Conservation (phyloP, 2,329 filamentous ascomycete species). For the Neopestalotiopsis sp. region DNA sequence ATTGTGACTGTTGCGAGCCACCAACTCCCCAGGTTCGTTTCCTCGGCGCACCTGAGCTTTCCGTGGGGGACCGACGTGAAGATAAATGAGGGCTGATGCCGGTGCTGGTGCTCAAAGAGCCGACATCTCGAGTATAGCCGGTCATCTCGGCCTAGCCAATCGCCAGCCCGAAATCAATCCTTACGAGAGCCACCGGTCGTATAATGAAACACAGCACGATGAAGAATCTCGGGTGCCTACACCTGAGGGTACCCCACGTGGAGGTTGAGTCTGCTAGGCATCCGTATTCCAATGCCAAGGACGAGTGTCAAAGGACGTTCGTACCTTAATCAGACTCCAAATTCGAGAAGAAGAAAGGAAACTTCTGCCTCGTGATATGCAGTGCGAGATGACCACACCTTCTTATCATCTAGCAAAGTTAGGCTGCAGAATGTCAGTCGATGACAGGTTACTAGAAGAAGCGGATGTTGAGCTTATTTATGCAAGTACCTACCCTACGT, state of each 20-base stretch:
- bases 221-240: neutral
- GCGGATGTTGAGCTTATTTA: neutral
- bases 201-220: neutral
- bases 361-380: neutral
- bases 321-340: neutral
- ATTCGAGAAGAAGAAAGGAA: neutral
- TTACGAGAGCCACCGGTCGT: neutral
- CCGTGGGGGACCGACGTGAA: neutral
- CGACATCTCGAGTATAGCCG: conserved; percentile 4
- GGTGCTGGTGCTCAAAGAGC: conserved; percentile 19
- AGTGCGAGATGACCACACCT: neutral
- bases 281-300: neutral
- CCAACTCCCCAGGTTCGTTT: conserved; percentile 16
- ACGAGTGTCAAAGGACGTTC: neutral
- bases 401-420: too few relatives aligned
- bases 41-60: conserved; percentile 1
- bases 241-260: neutral
- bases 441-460: too few relatives aligned
- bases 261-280: neutral
- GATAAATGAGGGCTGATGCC: neutral
- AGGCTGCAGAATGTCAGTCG: too few relatives aligned
- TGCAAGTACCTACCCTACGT: neutral
- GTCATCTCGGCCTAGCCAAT: neutral
- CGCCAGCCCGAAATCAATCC: neutral
- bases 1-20: neutral